Percentiles rank a stretch among this genome's conserved stretches.
Conservation (phyloP, 2,329 filamentous ascomycete genomes). For the Ascocoryne sarcoides region DNA sequence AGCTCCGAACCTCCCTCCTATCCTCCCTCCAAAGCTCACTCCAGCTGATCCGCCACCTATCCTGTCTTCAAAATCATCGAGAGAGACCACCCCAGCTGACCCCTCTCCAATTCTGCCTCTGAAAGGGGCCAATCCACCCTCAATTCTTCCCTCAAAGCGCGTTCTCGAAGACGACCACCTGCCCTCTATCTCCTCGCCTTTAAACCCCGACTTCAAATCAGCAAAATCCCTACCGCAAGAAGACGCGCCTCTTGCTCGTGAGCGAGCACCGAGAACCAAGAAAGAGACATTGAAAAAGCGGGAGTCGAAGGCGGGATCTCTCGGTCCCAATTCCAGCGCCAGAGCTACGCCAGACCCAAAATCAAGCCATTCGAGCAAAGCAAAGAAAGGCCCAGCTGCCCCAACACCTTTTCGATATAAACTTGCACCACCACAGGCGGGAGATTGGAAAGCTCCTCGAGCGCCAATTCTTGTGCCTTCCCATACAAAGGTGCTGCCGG, state of each 20-base stretch:
- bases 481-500: constrained; percentile 41
- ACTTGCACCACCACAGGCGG: constrained; percentile 46
- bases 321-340: constrained; percentile 38
- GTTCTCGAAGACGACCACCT: constrained; percentile 60
- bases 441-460: constrained; percentile 52
- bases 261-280: constrained; percentile 41
- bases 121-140: constrained; percentile 20
- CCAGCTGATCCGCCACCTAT: no score
- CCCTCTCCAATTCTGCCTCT: no score
- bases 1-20: no score
- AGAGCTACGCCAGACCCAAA: constrained; percentile 51
- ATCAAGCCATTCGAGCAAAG: constrained; percentile 21
- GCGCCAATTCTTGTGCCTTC: constrained; percentile 49
- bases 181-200: constrained; percentile 63
- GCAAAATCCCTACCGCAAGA: constrained; percentile 29
- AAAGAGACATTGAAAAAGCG: constrained; percentile 63
- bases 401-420: constrained; percentile 50
- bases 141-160: constrained; percentile 55
- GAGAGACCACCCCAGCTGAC: constrained; percentile 34
- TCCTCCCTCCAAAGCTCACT: no score
- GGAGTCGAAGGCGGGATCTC: constrained; percentile 45
- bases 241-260: constrained; percentile 23
- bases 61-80: no score
- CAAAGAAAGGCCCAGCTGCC: constrained; percentile 32
- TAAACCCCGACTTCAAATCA: constrained; percentile 56